A percentile compares a stretch with the other conserved stretches of the same genome.
Conservation (phyloP, 495 filamentous ascomycete genomes). For the Podospora comata region DNA sequence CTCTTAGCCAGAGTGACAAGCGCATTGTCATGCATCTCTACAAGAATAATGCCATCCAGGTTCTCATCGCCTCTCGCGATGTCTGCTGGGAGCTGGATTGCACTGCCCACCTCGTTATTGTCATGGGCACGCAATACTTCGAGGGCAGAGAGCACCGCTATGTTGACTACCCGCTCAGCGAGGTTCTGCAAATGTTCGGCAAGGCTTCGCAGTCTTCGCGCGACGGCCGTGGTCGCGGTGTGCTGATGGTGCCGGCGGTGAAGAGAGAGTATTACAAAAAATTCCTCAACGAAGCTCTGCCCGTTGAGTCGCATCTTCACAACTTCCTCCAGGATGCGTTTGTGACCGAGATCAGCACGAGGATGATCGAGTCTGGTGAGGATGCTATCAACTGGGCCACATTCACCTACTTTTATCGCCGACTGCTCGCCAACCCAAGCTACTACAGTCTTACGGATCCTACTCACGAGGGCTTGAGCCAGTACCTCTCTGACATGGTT, state of each 20-base stretch:
- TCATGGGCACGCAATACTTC: slow-evolving; percentile 99
- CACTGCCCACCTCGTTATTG: slow-evolving; percentile 83
- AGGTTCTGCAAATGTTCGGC: slow-evolving; percentile 99
- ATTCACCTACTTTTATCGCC: slow-evolving; percentile 97
- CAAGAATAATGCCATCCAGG: slow-evolving; percentile 85
- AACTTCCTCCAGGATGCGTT: slow-evolving; percentile 92
- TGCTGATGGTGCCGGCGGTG: slow-evolving; percentile 90
- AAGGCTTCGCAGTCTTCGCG: slow-evolving; percentile 73
- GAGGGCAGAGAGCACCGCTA: slow-evolving; percentile 97
- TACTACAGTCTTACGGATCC: slow-evolving; percentile 90
- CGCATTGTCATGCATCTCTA: slow-evolving; percentile 90
- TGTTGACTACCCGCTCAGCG: slow-evolving; percentile 91
- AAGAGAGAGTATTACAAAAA: slow-evolving; percentile 98
- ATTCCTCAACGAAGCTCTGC: slow-evolving; percentile 94
- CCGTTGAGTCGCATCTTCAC: slow-evolving; percentile 91
- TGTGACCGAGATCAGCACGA: slow-evolving; percentile 92
- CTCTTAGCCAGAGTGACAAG: slow-evolving; percentile 82
- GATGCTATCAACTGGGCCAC: slow-evolving; percentile 98
- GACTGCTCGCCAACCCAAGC: slow-evolving; percentile 93
- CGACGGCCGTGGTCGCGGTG: slow-evolving; percentile 81
- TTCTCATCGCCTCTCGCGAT: slow-evolving; percentile 89
- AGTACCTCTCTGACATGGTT: slow-evolving; percentile 92
- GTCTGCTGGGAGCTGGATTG: slow-evolving; percentile 93
- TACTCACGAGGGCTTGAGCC: slow-evolving; percentile 87
- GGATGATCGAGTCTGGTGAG: slow-evolving; percentile 88